Conservation (phyloP, 2,329 filamentous ascomycete genomes). For the Colletotrichum sp. region DNA sequence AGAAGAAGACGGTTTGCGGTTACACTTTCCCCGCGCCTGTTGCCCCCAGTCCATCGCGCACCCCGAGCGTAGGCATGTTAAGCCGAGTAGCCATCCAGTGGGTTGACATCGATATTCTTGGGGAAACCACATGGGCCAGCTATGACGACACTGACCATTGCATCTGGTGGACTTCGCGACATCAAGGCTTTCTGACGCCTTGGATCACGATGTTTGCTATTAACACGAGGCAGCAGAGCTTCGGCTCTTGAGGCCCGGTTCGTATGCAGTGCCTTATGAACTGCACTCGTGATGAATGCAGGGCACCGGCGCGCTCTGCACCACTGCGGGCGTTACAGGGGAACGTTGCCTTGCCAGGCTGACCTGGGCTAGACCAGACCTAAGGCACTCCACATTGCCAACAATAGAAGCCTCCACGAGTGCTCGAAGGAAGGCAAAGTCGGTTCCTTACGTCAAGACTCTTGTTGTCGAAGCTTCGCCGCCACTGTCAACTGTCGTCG, state of each 20-base stretch:
- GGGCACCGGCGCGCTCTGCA: not conserved
- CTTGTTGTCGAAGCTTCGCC: not conserved
- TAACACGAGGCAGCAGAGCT: not conserved
- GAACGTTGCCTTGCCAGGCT: slow-evolving; percentile 17
- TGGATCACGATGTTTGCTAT: not conserved
- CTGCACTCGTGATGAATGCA: slow-evolving; percentile 1
- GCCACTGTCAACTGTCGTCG: not conserved
- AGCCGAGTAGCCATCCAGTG: not conserved
- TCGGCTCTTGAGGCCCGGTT: not conserved
- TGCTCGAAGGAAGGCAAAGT: not conserved
- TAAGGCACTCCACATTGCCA: slow-evolving; percentile 9
- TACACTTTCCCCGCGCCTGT: not conserved
- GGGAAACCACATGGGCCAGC: not conserved
- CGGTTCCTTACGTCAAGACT: slow-evolving; percentile 1
- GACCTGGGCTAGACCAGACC: not conserved
- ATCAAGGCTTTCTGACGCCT: not conserved
- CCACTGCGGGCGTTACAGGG: not conserved
- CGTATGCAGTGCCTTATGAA: not conserved
- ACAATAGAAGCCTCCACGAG: slow-evolving; percentile 15
- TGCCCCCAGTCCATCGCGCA: not conserved
- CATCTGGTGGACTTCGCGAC: not conserved
- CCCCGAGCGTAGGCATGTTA: not conserved
- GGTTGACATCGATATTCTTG: not conserved
- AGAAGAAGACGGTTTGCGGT: not conserved
- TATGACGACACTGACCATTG: not conserved